A percentile compares a stretch with the other conserved stretches of the same genome.
Conservation (phyloP, 345 rosid genomes). For the Theobroma cacao region DNA sequence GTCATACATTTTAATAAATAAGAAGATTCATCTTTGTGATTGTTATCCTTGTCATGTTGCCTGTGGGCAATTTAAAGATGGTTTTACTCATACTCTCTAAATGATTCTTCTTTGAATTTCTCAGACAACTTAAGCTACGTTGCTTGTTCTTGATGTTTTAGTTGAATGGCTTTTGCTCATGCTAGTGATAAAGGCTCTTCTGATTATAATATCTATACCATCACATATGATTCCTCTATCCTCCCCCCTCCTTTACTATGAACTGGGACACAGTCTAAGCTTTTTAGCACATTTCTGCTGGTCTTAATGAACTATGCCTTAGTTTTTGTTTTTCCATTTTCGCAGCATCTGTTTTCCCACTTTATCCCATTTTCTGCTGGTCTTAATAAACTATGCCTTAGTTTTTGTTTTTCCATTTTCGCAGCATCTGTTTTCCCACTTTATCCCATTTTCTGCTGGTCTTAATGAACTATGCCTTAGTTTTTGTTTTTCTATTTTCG, state of each 20-base stretch:
- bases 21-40: neutral
- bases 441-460: neutral
- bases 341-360: too few species aligned
- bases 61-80: neutral
- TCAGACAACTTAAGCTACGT: neutral
- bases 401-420: neutral
- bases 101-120: neutral
- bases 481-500: neutral
- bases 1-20: neutral
- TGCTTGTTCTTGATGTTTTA: neutral
- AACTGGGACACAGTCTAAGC: neutral
- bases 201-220: neutral
- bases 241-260: neutral
- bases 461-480: neutral
- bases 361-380: neutral
- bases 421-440: too few species aligned
- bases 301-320: neutral
- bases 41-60: neutral
- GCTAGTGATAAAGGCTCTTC: neutral
- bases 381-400: neutral
- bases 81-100: neutral
- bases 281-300: neutral
- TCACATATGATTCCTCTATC: neutral
- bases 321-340: neutral
- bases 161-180: neutral